A percentile compares a stretch with the other conserved stretches of the same genome.
These are phyloP conservation scores for Prunus salicina DNA, from an alignment of 306 rosid genomes.

Conservation along the genomic window DNA sequence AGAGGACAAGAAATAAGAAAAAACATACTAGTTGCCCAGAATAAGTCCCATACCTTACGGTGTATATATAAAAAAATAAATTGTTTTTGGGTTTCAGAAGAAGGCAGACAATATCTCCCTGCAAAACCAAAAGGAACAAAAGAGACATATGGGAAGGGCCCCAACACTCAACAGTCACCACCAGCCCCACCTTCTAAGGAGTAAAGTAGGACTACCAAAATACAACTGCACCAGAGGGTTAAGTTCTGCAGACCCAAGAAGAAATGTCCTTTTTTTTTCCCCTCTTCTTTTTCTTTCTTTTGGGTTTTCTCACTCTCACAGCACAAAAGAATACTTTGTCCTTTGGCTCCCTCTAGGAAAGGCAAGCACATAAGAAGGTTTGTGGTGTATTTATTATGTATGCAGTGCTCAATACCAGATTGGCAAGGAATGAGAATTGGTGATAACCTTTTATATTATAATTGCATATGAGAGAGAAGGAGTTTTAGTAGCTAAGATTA, in stretches of 20 bases:
- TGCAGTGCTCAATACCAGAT: conserved; percentile 23
- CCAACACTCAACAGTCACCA: conserved; percentile 34
- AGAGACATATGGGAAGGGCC: conserved; percentile 31
- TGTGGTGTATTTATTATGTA: conserved; percentile 27
- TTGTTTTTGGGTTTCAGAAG: conserved; percentile 19
- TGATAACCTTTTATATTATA: conserved; percentile 28
- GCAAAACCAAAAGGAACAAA: conserved; percentile 44
- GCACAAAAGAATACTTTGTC: conserved; percentile 34
- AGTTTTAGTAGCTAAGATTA: background rate
- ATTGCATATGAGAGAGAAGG: conserved; percentile 33
- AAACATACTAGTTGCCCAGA: background rate
- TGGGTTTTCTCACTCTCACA: conserved; percentile 31
- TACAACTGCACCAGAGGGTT: conserved; percentile 7
- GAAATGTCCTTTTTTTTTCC: conserved; percentile 27
- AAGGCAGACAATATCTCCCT: conserved; percentile 40
- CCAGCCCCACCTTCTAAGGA: conserved; percentile 35
- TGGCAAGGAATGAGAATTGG: conserved; percentile 33
- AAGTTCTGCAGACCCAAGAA: conserved; percentile 52
- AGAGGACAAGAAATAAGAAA: conserved; percentile 17
- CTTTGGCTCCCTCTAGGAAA: conserved; percentile 34
- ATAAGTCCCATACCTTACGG: background rate
- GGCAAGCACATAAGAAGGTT: conserved; percentile 22
- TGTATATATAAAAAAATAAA: background rate
- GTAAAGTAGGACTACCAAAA: background rate
- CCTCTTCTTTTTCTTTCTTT: background rate